A percentile compares a stretch with the other conserved stretches of the same genome.
phyloP scores from a whole-genome alignment of 2,329 filamentous ascomycete genomes.

The Fusarium kyushuense region DNA sequence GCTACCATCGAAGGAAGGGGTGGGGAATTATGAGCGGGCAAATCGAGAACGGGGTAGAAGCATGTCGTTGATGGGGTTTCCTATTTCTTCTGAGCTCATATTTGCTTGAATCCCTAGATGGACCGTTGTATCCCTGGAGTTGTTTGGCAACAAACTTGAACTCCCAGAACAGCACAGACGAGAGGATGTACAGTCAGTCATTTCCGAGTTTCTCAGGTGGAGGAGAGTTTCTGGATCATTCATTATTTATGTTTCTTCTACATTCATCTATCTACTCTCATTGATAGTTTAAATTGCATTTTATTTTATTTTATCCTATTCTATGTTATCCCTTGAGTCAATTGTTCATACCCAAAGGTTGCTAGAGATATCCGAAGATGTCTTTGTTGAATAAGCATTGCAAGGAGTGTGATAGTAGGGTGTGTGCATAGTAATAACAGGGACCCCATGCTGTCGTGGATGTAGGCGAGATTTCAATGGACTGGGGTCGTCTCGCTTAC shows the following conservation, averaged over 20 bases:
- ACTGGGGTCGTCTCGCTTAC: constrained; percentile 15
- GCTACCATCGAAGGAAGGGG: constrained; percentile 39
- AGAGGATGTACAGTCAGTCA: constrained; percentile 41
- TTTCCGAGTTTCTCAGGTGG: constrained; percentile 27
- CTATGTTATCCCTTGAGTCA: constrained; percentile 9
- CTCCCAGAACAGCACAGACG: constrained; percentile 41
- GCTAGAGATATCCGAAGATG: background rate
- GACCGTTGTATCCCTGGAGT: constrained; percentile 35
- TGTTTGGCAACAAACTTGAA: constrained; percentile 34
- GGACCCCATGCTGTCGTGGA: constrained; percentile 24
- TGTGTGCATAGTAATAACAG: constrained; percentile 24
- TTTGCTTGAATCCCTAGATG: constrained; percentile 32
- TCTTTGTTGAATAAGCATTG: constrained; percentile 22
- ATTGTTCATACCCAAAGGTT: constrained; percentile 8
- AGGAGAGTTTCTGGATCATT: constrained; percentile 9
- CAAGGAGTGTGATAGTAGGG: constrained; percentile 21
- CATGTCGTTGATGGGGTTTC: constrained; percentile 14
- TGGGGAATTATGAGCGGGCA: constrained; percentile 43
- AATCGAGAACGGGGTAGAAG: background rate
- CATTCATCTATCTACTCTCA: constrained; percentile 24
- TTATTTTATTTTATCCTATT: constrained; percentile 19
- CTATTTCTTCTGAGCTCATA: constrained; percentile 23
- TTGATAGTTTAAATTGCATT: constrained; percentile 32
- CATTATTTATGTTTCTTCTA: constrained; percentile 18
- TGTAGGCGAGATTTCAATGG: constrained; percentile 28